These are phyloP conservation scores for Vitis amurensis DNA, from an alignment of 164 flowering plant species.

Conservation along the genomic window DNA sequence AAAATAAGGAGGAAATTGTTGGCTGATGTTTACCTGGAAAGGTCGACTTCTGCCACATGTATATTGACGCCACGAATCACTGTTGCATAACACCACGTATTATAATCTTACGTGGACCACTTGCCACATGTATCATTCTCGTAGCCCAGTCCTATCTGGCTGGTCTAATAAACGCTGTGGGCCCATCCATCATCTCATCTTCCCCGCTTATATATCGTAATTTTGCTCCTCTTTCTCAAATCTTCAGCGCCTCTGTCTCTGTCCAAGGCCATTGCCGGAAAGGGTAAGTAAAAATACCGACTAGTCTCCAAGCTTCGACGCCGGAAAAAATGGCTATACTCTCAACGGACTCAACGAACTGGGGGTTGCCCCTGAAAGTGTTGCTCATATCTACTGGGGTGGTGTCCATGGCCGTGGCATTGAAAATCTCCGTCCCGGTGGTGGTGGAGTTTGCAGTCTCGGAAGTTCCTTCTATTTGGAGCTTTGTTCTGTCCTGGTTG, in stretches of 20 bases:
- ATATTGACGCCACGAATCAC: too few relatives aligned
- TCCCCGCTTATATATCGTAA: not conserved
- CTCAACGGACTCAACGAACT: conserved; percentile 12
- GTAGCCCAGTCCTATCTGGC: too few relatives aligned
- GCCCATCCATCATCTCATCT: not conserved
- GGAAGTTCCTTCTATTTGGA: conserved; percentile 53
- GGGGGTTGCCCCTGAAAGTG: conserved; percentile 32
- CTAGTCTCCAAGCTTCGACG: not conserved
- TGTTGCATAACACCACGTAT: too few relatives aligned
- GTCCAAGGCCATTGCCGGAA: not conserved
- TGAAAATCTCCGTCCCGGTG: conserved; percentile 44
- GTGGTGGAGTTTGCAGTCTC: conserved; percentile 28
- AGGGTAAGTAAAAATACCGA: not conserved
- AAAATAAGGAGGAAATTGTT: too few relatives aligned
- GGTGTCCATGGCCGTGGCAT: conserved; percentile 37
- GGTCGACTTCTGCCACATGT: too few relatives aligned
- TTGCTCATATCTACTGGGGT: conserved; percentile 39
- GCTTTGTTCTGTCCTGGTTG: conserved; percentile 45
- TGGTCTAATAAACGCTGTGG: too few relatives aligned
- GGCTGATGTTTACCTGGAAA: too few relatives aligned
- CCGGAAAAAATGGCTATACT: conserved; percentile 18
- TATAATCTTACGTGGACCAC: too few relatives aligned
- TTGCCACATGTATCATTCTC: too few relatives aligned
- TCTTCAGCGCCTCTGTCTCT: not conserved
- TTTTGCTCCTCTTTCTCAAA: too few relatives aligned